Conservation (phyloP, 2,329 filamentous ascomycete genomes). For the Epichloe typhina region DNA sequence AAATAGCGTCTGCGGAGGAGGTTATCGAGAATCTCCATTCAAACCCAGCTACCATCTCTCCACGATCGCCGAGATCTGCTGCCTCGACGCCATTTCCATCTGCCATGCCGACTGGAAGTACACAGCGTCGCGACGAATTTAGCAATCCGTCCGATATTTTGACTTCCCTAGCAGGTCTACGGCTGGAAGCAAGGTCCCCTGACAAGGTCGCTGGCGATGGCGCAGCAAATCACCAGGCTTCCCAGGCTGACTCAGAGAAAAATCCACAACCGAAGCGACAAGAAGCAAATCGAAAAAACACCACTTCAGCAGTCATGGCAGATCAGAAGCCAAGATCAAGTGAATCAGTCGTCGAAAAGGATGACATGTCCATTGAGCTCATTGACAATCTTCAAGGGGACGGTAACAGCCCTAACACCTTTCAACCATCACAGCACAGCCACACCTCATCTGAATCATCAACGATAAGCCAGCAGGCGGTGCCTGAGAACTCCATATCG, state of each 20-base stretch:
- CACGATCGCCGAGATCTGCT: constrained; percentile 3
- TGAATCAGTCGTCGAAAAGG: neutral
- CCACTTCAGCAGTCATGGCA: neutral
- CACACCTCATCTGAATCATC: neutral
- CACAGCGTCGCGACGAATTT: neutral
- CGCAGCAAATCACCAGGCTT: neutral
- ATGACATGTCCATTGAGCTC: neutral
- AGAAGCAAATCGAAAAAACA: constrained; percentile 7
- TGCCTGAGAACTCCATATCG: neutral
- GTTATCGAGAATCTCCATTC: constrained; percentile 30
- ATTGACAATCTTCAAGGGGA: neutral
- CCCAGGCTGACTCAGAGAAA: constrained; percentile 7
- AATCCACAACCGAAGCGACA: constrained; percentile 6
- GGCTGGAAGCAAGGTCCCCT: constrained; percentile 16
- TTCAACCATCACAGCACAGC: neutral
- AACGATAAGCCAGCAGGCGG: neutral
- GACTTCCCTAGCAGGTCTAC: constrained; percentile 19
- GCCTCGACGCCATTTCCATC: neutral
- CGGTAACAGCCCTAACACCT: neutral
- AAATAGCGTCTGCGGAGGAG: constrained; percentile 44
- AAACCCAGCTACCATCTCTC: constrained; percentile 2
- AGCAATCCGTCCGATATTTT: constrained; percentile 16
- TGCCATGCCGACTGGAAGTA: neutral
- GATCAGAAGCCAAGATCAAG: neutral
- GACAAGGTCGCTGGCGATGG: constrained; percentile 6